Base-by-base conservation (phyloP, 345 rosid genomes). In the Boechera divaricarpa region DNA sequence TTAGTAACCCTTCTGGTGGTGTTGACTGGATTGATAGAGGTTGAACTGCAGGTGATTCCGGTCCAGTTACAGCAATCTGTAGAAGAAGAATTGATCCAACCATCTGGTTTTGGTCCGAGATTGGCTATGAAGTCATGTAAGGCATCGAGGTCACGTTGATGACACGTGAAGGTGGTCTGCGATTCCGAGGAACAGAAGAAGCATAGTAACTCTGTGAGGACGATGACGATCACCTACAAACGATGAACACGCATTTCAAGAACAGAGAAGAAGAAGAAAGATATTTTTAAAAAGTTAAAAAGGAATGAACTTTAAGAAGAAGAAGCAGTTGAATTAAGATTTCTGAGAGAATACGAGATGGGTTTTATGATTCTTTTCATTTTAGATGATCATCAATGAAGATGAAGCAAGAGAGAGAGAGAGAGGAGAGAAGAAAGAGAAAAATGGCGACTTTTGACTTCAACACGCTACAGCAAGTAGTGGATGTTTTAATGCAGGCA, bases 1-100 rank as follows among this genome's bases (percentile, higher is more conserved):
- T 47, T 72, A 4, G 76, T 68, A 10, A 82, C 96, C 54, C 91
- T 86, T 7, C 74, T 49, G 15, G 81, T 80, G 74, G 11, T 60
- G 48, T 44, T 26, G 28, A 26, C 55, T 32, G 35, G 35, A 32
- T 32, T 38, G 0, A 10, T 38, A 44, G 48, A 44, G 32, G 33
- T 60, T 51, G 69, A 21, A 69, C 74, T 77, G 75, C 94, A 89
- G 33, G 77, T 63, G 82, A 89, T 59, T 73, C 95, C 97, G 9
- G 47, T 60, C 96, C 96, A 92, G 26, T 41, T 28, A 57, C 97
- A 87, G 83, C 95, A 92, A 61, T 83, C 82, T n/a, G 72, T 1
- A 64, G 69, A 64, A 24, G 51, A 62, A 21, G 66, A 41, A 21
- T 60, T 38, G 33, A 15, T 8, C 91, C 92, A 89, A 4, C 70